Percentiles rank a stretch among this genome's conserved stretches.
phyloP scores from a whole-genome alignment of 306 rosid genomes.

The Mimosa pudica region DNA sequence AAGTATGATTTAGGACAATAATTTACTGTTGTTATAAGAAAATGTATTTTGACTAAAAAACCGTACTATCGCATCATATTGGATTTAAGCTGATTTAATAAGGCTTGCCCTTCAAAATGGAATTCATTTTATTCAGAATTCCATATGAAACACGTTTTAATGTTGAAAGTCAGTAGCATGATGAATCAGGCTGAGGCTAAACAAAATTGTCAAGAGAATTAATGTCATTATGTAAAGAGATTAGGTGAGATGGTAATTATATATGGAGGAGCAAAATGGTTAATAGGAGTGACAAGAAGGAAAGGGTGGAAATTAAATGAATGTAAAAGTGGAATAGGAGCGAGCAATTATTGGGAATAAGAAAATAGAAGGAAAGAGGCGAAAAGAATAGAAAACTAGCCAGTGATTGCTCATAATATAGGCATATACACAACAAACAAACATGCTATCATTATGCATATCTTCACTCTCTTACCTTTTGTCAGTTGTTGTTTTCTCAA shows the following conservation, averaged over 20 bases:
- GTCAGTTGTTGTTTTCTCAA: conserved; percentile 20
- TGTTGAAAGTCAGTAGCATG: neutral
- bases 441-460: conserved; percentile 28
- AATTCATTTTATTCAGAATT: neutral
- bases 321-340: neutral
- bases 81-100: no score
- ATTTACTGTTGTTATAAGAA: no score
- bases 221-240: neutral
- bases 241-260: conserved; percentile 1
- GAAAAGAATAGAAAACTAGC: conserved; percentile 18
- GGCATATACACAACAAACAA: conserved; percentile 17
- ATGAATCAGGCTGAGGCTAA: neutral
- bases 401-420: conserved; percentile 32
- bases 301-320: neutral
- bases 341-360: neutral
- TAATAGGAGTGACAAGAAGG: neutral
- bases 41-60: neutral
- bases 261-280: neutral
- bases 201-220: conserved; percentile 8
- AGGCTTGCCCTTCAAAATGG: neutral
- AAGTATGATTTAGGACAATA: no score
- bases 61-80: neutral
- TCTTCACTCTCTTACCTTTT: conserved; percentile 14
- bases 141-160: neutral
- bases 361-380: neutral